Conservation (phyloP, 2,329 filamentous ascomycete genomes). For the Chaetoscypha palmicola region DNA sequence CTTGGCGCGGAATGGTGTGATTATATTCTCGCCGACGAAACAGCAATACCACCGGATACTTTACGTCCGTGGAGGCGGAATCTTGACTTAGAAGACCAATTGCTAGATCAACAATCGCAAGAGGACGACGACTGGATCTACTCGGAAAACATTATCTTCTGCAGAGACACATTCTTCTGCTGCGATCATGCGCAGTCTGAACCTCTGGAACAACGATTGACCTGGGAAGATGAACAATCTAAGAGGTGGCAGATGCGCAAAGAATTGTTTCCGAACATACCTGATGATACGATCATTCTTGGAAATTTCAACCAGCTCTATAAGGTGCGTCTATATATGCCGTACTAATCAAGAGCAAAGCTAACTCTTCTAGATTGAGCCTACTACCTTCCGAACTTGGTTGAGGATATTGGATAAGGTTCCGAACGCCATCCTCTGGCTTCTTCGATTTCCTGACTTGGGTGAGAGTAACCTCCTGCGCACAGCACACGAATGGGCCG, state of each 20-base stretch:
- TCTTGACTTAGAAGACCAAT: slow-evolving; percentile 63
- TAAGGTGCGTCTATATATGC: slow-evolving; percentile 56
- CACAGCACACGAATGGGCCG: slow-evolving; percentile 78
- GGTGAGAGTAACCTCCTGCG: slow-evolving; percentile 79
- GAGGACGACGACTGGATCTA: slow-evolving; percentile 83
- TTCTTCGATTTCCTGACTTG: slow-evolving; percentile 91
- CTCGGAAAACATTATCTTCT: slow-evolving; percentile 93
- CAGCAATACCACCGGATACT: slow-evolving; percentile 75
- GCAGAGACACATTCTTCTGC: slow-evolving; percentile 93
- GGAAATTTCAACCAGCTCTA: slow-evolving; percentile 99
- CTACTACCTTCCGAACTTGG: slow-evolving; percentile 93
- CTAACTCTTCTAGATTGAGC: slow-evolving; percentile 66
- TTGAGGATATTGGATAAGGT: slow-evolving; percentile 79
- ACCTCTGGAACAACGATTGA: slow-evolving; percentile 60
- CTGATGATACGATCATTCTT: slow-evolving; percentile 80
- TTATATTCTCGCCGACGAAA: slow-evolving; percentile 86
- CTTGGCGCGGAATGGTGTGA: slow-evolving; percentile 98
- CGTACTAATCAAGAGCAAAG: background rate
- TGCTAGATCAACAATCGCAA: slow-evolving; percentile 51
- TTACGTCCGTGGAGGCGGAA: slow-evolving; percentile 75
- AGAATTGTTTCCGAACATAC: slow-evolving; percentile 75
- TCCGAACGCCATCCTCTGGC: slow-evolving; percentile 87
- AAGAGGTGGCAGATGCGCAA: slow-evolving; percentile 90
- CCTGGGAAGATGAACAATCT: slow-evolving; percentile 77
- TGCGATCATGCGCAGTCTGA: slow-evolving; percentile 91